Base-by-base conservation (phyloP, 805 yeast genomes). In the Cyberlindnera xylosilytica region DNA sequence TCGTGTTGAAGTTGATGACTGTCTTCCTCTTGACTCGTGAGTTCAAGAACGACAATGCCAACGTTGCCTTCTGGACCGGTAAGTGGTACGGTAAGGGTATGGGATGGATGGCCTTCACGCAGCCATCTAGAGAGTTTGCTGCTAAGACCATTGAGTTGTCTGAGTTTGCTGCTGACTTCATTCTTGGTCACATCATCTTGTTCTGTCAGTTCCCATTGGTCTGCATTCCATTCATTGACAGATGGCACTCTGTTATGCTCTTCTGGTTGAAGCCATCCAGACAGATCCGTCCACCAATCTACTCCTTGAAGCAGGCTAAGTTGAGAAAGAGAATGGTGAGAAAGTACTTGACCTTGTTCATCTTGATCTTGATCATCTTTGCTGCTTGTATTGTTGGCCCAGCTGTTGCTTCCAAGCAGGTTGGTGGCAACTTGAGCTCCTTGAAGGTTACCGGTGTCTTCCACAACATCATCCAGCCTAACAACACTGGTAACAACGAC, bases 31-130 rank as follows among this genome's bases (percentile, higher is more conserved):
- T 95, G 62, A 87, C 97, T 40, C 82, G 99, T 74, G 99, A 93
- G 72, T 89, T 89, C 75, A 88, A 88, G 81, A 87, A 86, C 58
- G 97, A 91, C 69, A 87, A 83, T 62, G 74, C 98, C 28, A 93
- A 93, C 72, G 85, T 95, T 56, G 98, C 99, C 22, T 93, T 95
- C 95, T 93, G 99, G 99, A 87, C 96, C 45, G 99, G 99, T 76
- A 90, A 89, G 69, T 93, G 99, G 99, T 89, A 90, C 66, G 93
- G 95, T 46, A 74, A 87, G 47, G 93, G 96, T 61, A 70, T 91
- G 67, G 99, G 98, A 46, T 81, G 83, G 79, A 80, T 83, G 77
- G 96, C 97, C 17, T 78, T 86, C 75, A 83, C 98, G 26, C 98
- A 91, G 72, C 99, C 99, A 49, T 62, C 86, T 40, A 87, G 99